These are phyloP conservation scores for Tribonema minus DNA, from an alignment of 108 stramenopile genomes.

Conservation along the genomic window DNA sequence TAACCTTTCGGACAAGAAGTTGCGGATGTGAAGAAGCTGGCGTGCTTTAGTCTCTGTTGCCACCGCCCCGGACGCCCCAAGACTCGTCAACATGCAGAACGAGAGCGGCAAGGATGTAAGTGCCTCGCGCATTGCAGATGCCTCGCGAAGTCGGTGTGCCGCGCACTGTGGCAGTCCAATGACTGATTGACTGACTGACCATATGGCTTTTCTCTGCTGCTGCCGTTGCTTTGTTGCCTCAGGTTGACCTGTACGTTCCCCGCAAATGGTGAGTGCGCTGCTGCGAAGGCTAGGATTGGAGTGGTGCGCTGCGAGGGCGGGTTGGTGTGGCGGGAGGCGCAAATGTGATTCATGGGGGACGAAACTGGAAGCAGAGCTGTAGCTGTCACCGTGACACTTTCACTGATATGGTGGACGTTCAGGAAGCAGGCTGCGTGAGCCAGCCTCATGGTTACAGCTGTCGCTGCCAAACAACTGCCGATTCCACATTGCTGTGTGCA, in stretches of 20 bases:
- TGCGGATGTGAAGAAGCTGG: neutral
- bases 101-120: slow-evolving; percentile 26
- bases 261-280: slow-evolving; percentile 45
- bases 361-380: no score
- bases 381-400: no score
- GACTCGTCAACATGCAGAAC: slow-evolving; percentile 44
- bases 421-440: no score
- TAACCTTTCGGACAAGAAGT: neutral
- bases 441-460: no score
- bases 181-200: neutral
- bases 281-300: no score
- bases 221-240: neutral
- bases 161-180: neutral
- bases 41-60: neutral
- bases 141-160: neutral
- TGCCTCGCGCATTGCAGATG: neutral
- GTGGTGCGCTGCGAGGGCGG: no score
- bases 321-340: no score
- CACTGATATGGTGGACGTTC: no score
- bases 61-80: neutral
- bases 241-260: slow-evolving; percentile 52
- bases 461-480: no score
- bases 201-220: neutral
- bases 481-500: no score
- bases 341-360: no score